Base-by-base conservation (phyloP, 2,329 filamentous ascomycete species). In the Truncatella angustata region DNA sequence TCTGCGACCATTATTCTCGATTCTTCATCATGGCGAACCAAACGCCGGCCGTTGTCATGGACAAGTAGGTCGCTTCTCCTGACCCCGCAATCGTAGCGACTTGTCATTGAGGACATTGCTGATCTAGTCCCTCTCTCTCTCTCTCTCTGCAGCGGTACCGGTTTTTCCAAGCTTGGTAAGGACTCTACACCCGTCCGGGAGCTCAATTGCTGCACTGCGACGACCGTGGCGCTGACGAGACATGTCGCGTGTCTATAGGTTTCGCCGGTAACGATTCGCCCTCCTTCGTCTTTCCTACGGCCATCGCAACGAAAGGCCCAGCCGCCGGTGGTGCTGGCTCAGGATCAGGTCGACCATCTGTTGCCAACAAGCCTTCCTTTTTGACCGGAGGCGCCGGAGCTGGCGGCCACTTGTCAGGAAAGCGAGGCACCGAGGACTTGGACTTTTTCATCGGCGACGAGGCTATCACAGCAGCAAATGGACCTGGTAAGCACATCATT, bases 11-110 rank as follows among this genome's bases (percentile, higher is more conserved):
- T 34, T 18, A 26, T 23, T 20, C 7, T n/a, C 47, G 20, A 21
- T 48, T 58, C 55, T 60, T 66, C 70, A 79, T 70, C 65, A 99
- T 99, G 94, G 93, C 94, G 70, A 88, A 89, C 78, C 93, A 97
- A 85, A 97, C 94, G 71, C 94, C 94, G 67, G 94, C 94, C 90
- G 94, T 99, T 97, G 94, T 99, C 91, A 99, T 99, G 93, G 94
- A 99, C 94, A 99, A 99, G 94, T 97, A 87, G 77, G 91, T 82
- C 66, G n/a, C n/a, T 56, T 71, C 66, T 59, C 68, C 53, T 45
- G 36, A 52, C 57, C 56, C 54, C 56, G 57, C 57, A 56, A 50
- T 53, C 51, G 47, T 49, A 60, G 56, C n/a, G n/a, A n/a, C n/a
- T n/a, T n/a, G 40, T 26, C 40, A 21, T 14, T n/a, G 7, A 24